phyloP scores from a whole-genome alignment of 2,329 filamentous ascomycete genomes.

The Penicillium sp. region DNA sequence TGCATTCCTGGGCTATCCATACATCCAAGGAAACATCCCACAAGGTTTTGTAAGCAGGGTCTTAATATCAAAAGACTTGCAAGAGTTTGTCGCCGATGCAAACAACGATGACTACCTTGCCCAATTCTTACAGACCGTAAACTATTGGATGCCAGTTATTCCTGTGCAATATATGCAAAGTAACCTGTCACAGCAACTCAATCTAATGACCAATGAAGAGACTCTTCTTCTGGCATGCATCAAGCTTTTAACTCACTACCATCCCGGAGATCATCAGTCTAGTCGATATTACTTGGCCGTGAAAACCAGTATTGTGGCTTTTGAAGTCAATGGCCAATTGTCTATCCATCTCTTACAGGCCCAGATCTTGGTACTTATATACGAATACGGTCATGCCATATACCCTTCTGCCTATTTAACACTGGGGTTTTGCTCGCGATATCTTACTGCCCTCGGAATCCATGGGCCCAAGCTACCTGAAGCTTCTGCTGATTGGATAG shows the following conservation, averaged over 20 bases:
- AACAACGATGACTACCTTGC: background rate
- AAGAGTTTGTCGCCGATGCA: background rate
- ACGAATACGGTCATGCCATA: constrained; percentile 52
- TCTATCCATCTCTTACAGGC: constrained; percentile 49
- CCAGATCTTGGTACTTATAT: constrained; percentile 48
- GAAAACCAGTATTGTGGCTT: constrained; percentile 4
- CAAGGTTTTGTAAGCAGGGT: background rate
- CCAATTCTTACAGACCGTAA: constrained; percentile 3
- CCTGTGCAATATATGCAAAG: background rate
- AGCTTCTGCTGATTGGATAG: constrained; percentile 46
- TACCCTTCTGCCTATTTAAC: constrained; percentile 54
- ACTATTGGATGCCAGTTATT: constrained; percentile 12
- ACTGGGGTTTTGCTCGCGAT: constrained; percentile 47
- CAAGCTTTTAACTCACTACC: background rate
- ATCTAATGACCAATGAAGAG: constrained; percentile 1
- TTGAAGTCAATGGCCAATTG: constrained; percentile 43
- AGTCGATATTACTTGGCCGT: constrained; percentile 7
- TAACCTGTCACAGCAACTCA: background rate
- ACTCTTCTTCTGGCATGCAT: constrained; percentile 12
- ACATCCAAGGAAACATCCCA: background rate
- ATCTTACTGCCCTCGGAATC: constrained; percentile 49
- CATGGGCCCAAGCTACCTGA: constrained; percentile 16
- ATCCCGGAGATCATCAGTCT: background rate
- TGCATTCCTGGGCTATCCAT: constrained; percentile 10
- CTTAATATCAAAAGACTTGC: background rate